phyloP scores from a whole-genome alignment of 2,329 filamentous ascomycete genomes.

The Colletotrichum tamarilloi region DNA sequence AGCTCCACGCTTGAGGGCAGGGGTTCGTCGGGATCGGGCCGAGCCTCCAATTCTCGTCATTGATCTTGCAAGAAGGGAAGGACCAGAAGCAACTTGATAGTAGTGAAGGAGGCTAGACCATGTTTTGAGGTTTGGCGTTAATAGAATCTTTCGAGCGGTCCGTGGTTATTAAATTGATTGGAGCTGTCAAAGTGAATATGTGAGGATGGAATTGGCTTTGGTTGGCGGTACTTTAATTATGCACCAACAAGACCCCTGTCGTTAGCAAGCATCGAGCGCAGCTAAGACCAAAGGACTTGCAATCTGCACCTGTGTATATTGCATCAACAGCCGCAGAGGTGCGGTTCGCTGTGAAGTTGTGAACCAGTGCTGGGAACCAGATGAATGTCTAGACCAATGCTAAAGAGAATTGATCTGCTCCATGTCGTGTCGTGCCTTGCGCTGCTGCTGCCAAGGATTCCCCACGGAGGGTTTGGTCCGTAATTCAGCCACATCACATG shows the following conservation, averaged over 20 bases:
- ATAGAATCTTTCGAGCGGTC: background rate
- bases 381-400: background rate
- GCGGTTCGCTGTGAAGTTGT: background rate
- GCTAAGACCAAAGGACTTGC: background rate
- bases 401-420: no score
- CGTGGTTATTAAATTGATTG: background rate
- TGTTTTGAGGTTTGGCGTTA: background rate
- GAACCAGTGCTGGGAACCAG: background rate
- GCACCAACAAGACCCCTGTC: background rate
- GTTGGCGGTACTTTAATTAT: background rate
- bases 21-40: background rate
- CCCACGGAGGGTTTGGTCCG: background rate
- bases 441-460: background rate
- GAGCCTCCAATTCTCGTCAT: background rate
- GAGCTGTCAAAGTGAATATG: background rate
- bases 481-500: slow-evolving; percentile 15
- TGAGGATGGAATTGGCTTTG: background rate
- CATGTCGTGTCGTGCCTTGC: no score
- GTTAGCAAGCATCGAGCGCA: background rate
- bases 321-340: background rate
- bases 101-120: background rate
- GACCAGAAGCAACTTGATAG: background rate
- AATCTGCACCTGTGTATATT: background rate
- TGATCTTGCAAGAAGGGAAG: background rate
- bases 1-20: background rate